phyloP scores from a whole-genome alignment of 2,329 filamentous ascomycete genomes.

The Colletotrichum salicis region DNA sequence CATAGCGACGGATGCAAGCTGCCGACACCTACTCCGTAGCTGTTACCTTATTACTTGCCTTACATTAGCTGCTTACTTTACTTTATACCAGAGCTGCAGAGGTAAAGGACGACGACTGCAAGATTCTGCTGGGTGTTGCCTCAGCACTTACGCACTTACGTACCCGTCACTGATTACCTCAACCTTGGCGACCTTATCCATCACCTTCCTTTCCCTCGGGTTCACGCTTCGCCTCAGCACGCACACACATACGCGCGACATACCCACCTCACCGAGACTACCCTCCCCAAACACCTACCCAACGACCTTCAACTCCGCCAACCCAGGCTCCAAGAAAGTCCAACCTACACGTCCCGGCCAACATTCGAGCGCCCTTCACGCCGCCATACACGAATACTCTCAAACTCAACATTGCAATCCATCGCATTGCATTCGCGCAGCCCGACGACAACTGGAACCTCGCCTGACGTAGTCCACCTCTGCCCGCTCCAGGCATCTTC shows the following conservation, averaged over 20 bases:
- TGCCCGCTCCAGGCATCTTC: neutral
- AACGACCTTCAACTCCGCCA: neutral
- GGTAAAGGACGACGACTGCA: neutral
- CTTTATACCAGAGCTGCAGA: neutral
- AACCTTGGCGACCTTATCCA: slow-evolving; percentile 4
- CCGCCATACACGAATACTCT: neutral
- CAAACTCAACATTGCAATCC: neutral
- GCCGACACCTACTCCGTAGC: neutral
- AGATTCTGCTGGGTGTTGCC: neutral
- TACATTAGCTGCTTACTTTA: neutral
- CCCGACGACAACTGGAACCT: neutral
- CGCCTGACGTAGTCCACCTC: neutral
- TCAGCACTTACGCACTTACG: slow-evolving; percentile 16
- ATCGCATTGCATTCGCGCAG: neutral
- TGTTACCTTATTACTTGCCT: too few species aligned
- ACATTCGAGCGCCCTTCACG: neutral
- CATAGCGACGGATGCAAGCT: neutral
- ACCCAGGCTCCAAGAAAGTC: slow-evolving; percentile 17
- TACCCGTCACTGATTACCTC: slow-evolving; percentile 15
- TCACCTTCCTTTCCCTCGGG: neutral
- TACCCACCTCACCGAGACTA: neutral
- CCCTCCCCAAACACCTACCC: neutral
- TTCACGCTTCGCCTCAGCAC: neutral
- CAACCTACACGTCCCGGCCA: neutral
- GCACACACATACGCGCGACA: neutral